Conservation (phyloP, 2,329 filamentous ascomycete species). For the Fusarium sp. region DNA sequence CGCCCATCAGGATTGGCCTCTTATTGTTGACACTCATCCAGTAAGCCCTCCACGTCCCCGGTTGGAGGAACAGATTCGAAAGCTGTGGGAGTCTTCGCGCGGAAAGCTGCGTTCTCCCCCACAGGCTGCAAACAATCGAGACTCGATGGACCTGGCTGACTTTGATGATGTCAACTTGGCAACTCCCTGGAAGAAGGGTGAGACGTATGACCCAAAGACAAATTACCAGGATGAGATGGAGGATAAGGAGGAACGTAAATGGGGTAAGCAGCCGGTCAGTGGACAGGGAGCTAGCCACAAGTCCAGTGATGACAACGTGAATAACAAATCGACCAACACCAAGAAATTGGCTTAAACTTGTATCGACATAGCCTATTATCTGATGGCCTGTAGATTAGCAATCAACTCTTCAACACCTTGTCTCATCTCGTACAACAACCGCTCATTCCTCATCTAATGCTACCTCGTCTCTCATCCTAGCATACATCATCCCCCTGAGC, state of each 20-base stretch:
- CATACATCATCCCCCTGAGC: slow-evolving; percentile 19
- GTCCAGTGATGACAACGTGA: neutral
- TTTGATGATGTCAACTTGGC: neutral
- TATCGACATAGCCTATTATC: neutral
- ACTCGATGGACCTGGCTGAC: neutral
- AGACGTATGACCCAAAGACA: neutral
- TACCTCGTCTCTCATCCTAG: slow-evolving; percentile 19
- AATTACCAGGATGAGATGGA: neutral
- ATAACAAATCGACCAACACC: neutral
- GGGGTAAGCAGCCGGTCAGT: neutral
- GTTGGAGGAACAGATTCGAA: neutral
- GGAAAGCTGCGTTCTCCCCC: neutral
- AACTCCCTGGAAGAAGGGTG: neutral
- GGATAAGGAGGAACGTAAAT: neutral
- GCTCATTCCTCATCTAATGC: slow-evolving; percentile 15
- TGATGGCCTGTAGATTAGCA: slow-evolving; percentile 1
- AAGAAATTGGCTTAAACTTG: neutral
- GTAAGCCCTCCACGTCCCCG: neutral
- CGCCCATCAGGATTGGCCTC: neutral
- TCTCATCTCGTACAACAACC: neutral
- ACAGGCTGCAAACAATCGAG: neutral
- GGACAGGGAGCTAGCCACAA: neutral
- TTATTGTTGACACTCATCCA: neutral
- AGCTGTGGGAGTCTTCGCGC: neutral
- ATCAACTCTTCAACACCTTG: neutral